Percentiles rank a stretch among this genome's conserved stretches.
These are phyloP conservation scores for Alternaria infectoria DNA, from an alignment of 2,329 filamentous ascomycete genomes.

Conservation along the genomic window DNA sequence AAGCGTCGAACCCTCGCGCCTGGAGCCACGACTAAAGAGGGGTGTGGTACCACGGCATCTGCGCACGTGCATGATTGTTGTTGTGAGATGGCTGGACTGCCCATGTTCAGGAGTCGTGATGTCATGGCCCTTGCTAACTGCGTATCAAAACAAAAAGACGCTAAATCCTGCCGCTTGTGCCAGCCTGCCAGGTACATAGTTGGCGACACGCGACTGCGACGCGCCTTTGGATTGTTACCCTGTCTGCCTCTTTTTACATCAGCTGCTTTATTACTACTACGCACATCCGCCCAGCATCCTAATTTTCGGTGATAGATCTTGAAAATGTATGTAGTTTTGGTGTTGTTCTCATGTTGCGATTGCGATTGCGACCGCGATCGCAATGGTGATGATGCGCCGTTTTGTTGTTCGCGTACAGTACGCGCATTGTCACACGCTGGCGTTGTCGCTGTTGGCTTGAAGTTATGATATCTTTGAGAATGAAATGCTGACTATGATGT, in stretches of 20 bases:
- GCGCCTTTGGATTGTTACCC: background rate
- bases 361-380: background rate
- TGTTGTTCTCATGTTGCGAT: no score
- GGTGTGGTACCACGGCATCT: background rate
- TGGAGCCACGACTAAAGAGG: background rate
- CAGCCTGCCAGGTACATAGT: background rate
- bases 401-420: background rate
- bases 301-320: no score
- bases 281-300: no score
- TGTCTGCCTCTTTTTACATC: no score
- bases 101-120: constrained; percentile 6
- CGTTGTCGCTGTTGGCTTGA: no score
- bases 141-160: constrained; percentile 8
- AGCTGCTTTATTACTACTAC: no score
- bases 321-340: no score
- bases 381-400: background rate
- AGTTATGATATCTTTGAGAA: background rate
- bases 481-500: background rate
- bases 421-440: no score
- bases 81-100: background rate
- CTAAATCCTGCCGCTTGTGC: background rate
- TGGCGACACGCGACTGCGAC: constrained; percentile 1
- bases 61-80: background rate
- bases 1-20: background rate
- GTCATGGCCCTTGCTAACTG: background rate